Conservation (phyloP, 352 stramenopile species). For the Pythium pyrilobum region DNA sequence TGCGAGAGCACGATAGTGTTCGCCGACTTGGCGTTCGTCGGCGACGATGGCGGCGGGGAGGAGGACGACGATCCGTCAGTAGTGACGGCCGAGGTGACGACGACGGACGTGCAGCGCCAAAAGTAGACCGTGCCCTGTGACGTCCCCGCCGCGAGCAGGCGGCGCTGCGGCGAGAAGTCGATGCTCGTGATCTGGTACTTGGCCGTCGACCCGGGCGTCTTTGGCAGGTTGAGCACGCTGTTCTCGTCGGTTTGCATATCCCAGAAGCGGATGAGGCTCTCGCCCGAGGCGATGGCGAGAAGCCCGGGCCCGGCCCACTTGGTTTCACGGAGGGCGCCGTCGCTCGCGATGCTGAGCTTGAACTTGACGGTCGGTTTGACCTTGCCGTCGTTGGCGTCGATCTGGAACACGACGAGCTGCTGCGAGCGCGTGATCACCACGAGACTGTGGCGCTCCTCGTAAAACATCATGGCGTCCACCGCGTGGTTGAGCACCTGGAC, state of each 20-base stretch:
- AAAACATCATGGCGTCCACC: constrained; percentile 90
- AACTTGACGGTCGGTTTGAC: constrained; percentile 84
- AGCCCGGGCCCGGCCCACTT: constrained; percentile 87
- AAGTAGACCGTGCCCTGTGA: constrained; percentile 82
- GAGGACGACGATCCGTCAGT: not conserved
- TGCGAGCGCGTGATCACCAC: constrained; percentile 89
- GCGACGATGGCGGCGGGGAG: not conserved
- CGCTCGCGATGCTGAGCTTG: constrained; percentile 87
- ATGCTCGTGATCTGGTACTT: constrained; percentile 78
- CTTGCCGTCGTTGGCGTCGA: constrained; percentile 70
- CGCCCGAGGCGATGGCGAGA: constrained; percentile 86
- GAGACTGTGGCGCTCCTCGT: constrained; percentile 70
- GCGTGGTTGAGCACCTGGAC: constrained; percentile 82
- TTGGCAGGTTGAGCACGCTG: constrained; percentile 85
- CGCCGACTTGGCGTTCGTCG: not conserved
- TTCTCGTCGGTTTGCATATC: constrained; percentile 90
- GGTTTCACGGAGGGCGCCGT: constrained; percentile 74
- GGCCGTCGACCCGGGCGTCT: constrained; percentile 11
- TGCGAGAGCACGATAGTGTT: constrained; percentile 25
- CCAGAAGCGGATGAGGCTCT: constrained; percentile 90
- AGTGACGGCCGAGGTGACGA: constrained; percentile 15
- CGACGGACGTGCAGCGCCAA: constrained; percentile 75
- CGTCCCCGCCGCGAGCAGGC: constrained; percentile 87
- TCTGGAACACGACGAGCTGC: constrained; percentile 88
- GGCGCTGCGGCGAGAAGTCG: constrained; percentile 84